phyloP scores from a whole-genome alignment of 371 early-diverging fungal species.

The Mucor velutinosus region DNA sequence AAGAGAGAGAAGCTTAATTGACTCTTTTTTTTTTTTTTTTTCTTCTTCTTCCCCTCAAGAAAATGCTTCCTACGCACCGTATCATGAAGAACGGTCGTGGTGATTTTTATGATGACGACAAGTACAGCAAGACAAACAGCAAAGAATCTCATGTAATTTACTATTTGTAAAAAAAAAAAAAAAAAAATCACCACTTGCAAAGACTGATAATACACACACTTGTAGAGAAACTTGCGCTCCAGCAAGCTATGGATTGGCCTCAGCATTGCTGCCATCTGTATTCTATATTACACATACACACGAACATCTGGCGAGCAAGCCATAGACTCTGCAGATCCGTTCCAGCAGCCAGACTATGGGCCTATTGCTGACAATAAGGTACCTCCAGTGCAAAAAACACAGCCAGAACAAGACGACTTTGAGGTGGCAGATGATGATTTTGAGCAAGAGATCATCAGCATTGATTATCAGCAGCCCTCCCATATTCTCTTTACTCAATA shows the following conservation, averaged over 20 bases:
- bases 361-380: not conserved
- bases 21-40: not conserved
- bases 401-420: not conserved
- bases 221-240: not conserved
- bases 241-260: not conserved
- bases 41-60: constrained; percentile 1
- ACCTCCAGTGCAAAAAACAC: not conserved
- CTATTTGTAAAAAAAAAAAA: too few relatives aligned
- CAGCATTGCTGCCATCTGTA: not conserved
- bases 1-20: not conserved
- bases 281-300: not conserved
- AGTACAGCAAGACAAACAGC: constrained; percentile 5
- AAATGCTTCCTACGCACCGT: constrained; percentile 48
- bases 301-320: not conserved
- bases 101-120: constrained; percentile 37
- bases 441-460: not conserved
- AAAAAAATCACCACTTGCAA: too few relatives aligned
- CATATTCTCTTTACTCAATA: constrained; percentile 30
- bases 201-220: not conserved
- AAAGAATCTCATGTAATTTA: not conserved
- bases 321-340: not conserved
- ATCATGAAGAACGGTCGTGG: constrained; percentile 29
- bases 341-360: not conserved
- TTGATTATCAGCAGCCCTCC: not conserved
- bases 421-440: constrained; percentile 6